Base-by-base conservation (phyloP, 2,329 filamentous ascomycete genomes). In the Sarocladium brachiariae region DNA sequence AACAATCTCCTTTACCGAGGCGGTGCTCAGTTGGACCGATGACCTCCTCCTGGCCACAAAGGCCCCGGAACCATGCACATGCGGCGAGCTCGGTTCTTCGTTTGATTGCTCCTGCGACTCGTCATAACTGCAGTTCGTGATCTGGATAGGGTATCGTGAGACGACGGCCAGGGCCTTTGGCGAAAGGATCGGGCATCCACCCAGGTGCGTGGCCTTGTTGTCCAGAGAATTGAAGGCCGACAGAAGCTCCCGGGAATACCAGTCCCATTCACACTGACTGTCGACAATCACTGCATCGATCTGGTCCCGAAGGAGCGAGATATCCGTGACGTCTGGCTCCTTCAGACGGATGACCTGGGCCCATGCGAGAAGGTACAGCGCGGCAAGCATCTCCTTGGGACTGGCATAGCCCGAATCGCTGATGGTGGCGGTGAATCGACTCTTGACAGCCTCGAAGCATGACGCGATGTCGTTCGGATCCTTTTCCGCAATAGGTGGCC, bases 171-270 rank as follows among this genome's bases (percentile, higher is more conserved):
- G 50, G 7, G 52, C 50, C 24, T 45, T 34, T 19, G 37, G 23
- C 4, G 52, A 53, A 18, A 53, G 50, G 6, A 53, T 25, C 10
- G 50, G 31, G 1, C 24, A 9, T 25, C 52, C 52, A 16, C 52
- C 50, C 9, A 53, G 52, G 38, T 52, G 46, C 1, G 43, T 50
- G 23, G 50, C 45, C 37, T 53, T 53, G 30, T 34, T 50, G 33
- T 53, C 52, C n/a, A 53, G 49, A 10, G 52, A 52, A 23, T 53
- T 52, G 19, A 53, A 50, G 45, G 50, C 48, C 7, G 50, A 49
- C 9, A 53, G 38, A 13, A 53, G 21, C 18, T 53, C 43, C 14
- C 51, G 30, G 13, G 51, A 53, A 19, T 53, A 51, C 51, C 49
- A 39, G 41, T 48, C 50, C 51, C 51, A 53, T 14, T 50, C 46